Evolutionary conservation across 148 eudicot genomes (phyloP).

Genomic region (Persicaria maculosa): DNA sequence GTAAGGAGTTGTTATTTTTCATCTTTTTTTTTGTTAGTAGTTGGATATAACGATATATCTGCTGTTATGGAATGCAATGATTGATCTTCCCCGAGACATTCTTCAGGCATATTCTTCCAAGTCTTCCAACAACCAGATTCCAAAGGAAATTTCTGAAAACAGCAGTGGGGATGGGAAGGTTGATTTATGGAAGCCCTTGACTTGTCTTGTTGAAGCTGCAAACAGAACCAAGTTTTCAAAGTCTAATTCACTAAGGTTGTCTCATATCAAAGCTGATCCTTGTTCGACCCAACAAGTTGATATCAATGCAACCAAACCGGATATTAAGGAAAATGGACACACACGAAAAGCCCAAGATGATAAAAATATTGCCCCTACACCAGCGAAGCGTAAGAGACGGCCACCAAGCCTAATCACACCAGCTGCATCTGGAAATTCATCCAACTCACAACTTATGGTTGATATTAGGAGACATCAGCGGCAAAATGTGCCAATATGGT

Average conservation of each 20-base stretch:
- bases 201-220: constrained; percentile 83
- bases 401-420: constrained; percentile 28
- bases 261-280: constrained; percentile 42
- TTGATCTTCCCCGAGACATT: not conserved
- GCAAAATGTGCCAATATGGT: constrained; percentile 70
- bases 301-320: constrained; percentile 26
- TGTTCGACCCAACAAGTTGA: constrained; percentile 27
- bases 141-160: constrained; percentile 34
- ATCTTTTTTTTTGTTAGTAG: not conserved
- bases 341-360: constrained; percentile 40
- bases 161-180: constrained; percentile 52
- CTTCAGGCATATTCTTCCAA: constrained; percentile 57
- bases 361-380: constrained; percentile 22
- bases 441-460: constrained; percentile 29
- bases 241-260: constrained; percentile 45
- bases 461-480: constrained; percentile 29
- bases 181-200: constrained; percentile 85
- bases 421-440: constrained; percentile 29
- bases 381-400: constrained; percentile 47
- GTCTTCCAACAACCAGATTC: constrained; percentile 33
- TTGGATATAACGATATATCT: not conserved
- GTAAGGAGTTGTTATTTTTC: constrained; percentile 20
- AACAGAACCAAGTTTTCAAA: constrained; percentile 72
- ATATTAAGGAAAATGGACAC: constrained; percentile 40
- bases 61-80: not conserved